phyloP scores from a whole-genome alignment of 208 protist species.

The Trypanosoma scelopori region DNA sequence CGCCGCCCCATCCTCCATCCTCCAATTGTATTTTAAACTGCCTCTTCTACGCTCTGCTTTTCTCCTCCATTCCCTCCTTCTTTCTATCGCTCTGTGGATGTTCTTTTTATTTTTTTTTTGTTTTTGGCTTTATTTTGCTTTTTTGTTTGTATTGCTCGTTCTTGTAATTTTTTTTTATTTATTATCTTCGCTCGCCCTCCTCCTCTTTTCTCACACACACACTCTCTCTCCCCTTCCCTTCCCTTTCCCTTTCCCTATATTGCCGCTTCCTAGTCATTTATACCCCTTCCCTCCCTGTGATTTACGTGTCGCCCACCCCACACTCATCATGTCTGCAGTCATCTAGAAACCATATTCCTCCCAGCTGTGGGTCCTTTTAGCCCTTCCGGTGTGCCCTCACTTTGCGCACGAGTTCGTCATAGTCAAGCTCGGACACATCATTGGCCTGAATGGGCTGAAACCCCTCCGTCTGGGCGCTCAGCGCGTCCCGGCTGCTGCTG shows the following conservation, averaged over 20 bases:
- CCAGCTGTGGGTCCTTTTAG: background rate
- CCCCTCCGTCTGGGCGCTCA: slow-evolving; percentile 68
- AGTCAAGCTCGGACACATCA: slow-evolving; percentile 62
- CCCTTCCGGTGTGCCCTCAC: slow-evolving; percentile 40
- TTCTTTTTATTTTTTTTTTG: too few relatives aligned
- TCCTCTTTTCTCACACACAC: slow-evolving; percentile 21
- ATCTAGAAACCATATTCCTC: background rate
- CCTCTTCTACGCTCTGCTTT: too few relatives aligned
- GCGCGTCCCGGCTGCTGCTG: slow-evolving; percentile 78
- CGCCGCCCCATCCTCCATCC: too few relatives aligned
- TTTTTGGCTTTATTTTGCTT: too few relatives aligned
- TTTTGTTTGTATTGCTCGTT: too few relatives aligned
- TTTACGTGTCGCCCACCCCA: background rate
- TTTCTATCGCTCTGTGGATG: too few relatives aligned
- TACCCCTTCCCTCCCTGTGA: slow-evolving; percentile 18
- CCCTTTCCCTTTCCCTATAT: background rate
- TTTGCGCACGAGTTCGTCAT: slow-evolving; percentile 56
- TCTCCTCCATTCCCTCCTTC: too few relatives aligned
- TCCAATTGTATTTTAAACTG: too few relatives aligned
- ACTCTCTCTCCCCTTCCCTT: background rate
- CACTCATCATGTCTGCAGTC: too few relatives aligned
- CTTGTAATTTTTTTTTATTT: too few relatives aligned
- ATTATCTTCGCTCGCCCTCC: slow-evolving; percentile 9
- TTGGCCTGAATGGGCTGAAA: slow-evolving; percentile 89
- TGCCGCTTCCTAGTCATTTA: background rate